Evolutionary conservation across 495 filamentous ascomycete species (phyloP), one percentile per base, ranked within the genome.

Genomic region (Entonaema liquescens): DNA sequence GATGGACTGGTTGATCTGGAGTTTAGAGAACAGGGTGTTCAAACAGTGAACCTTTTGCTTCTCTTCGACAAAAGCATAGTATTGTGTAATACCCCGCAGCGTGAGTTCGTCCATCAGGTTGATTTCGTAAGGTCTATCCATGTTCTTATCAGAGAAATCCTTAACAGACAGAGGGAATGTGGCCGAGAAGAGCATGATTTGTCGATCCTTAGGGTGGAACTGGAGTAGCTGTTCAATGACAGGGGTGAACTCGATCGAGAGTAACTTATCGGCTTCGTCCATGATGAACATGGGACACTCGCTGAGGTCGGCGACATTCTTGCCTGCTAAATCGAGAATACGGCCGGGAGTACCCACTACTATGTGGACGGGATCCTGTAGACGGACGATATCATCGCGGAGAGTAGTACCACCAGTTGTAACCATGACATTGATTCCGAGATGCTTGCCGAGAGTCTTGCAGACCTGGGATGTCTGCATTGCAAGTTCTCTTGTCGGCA

Each of bases 41-140:
- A 99, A 83, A 79, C 95, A 99, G 82, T 98, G 96, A 8, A 99
- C 96, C 81, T 99, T 99, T 79, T 97, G 93, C 82, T 97, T 98
- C 82, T 99, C 95, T 79, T 98, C 95, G 55, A 99, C 95, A 70
- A 97, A 99, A 17, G 95, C 95, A 76, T 99, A 99, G 80, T 97
- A 99, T 74, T 99, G 95, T 0, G 95, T 99, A 68, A 99, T 97
- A 81, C 95, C 95, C 47, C 95, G 91, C 19, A 99, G 89, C 19
- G 95, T 99, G 57, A 99, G 92, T 79, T 99, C 95, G 76, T 99
- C 95, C 95, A 99, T 99, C 28, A 99, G 88, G 76, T 99, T 99
- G 81, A 99, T 99, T 80, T 99, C 95, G 72, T 98, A 97, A 1
- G 95, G 95, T 62, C 90, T 89, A 70, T 86, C 87, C 92, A 99